Conservation (phyloP, 2,329 filamentous ascomycete species). For the Beauveria sp. region DNA sequence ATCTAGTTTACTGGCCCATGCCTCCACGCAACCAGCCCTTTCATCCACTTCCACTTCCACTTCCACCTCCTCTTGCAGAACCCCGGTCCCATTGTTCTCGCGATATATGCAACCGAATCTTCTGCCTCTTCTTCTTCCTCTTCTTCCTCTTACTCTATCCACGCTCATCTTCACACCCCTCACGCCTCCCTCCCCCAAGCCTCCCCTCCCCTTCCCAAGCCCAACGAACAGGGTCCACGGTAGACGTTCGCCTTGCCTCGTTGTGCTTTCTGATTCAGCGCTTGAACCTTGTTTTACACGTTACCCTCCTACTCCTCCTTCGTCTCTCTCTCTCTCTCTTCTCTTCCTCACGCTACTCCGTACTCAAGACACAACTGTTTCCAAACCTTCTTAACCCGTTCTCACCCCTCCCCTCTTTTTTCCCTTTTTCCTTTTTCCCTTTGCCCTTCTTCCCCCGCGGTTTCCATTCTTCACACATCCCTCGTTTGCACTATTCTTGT, state of each 20-base stretch:
- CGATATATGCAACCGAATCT: background rate
- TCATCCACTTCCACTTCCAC: background rate
- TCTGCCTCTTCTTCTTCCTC: background rate
- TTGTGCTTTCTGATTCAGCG: slow-evolving; percentile 6
- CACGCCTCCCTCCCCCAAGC: background rate
- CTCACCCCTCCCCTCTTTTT: background rate
- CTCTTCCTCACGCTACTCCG: background rate
- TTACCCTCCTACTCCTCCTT: background rate
- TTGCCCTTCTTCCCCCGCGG: background rate
- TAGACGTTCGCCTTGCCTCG: slow-evolving; percentile 4
- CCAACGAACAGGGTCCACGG: slow-evolving; percentile 9
- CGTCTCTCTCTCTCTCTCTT: background rate
- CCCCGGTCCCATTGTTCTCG: background rate
- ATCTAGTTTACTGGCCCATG: background rate
- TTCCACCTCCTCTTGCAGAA: background rate
- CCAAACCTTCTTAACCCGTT: slow-evolving; percentile 5
- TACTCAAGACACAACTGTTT: background rate
- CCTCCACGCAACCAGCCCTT: background rate
- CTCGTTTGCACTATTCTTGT: background rate
- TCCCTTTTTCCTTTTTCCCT: background rate
- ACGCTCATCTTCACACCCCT: background rate
- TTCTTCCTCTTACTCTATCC: background rate
- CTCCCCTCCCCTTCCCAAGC: background rate
- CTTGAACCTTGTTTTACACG: slow-evolving; percentile 10
- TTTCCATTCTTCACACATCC: too few relatives aligned